Evolutionary conservation across 768 basidiomycete species (phyloP).

Genomic region (Podaxis sp.): DNA sequence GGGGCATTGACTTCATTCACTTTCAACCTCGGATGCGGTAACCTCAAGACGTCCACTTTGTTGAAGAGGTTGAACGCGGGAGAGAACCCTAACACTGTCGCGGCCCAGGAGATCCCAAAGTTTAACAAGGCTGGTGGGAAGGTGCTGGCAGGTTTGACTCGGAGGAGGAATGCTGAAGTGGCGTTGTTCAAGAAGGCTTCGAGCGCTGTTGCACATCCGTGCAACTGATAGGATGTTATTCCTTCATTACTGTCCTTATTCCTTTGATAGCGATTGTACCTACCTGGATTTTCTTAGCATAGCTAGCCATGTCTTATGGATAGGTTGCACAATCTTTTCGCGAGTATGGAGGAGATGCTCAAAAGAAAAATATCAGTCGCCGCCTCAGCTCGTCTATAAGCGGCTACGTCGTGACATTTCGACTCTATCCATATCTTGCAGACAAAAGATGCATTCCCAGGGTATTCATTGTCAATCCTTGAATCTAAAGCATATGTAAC

Average conservation of each 20-base stretch:
- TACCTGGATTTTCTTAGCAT: no score
- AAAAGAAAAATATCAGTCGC: no score
- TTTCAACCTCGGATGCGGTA: conserved; percentile 34
- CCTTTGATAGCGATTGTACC: no score
- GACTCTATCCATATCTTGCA: no score
- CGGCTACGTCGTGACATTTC: no score
- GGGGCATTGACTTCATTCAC: conserved; percentile 33
- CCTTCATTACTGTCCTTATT: background rate
- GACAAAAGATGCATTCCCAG: no score
- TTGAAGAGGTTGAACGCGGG: conserved; percentile 34
- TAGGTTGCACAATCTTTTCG: no score
- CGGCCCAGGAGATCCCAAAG: conserved; percentile 34
- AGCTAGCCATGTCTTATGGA: no score
- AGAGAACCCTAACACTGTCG: conserved; percentile 36
- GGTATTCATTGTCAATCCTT: no score
- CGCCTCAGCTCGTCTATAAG: no score
- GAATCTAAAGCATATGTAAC: no score
- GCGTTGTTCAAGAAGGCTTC: conserved; percentile 34
- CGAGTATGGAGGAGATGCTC: no score
- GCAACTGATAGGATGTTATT: conserved; percentile 10
- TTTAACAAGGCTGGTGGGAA: conserved; percentile 32
- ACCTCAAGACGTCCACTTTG: conserved; percentile 29
- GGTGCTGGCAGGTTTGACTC: conserved; percentile 29
- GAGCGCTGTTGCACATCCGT: conserved; percentile 30
- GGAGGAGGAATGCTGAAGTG: conserved; percentile 33